Evolutionary conservation across 2,329 filamentous ascomycete species (phyloP), one percentile per base, ranked within the genome.

Genomic region (Emmonsiellopsis sp.): DNA sequence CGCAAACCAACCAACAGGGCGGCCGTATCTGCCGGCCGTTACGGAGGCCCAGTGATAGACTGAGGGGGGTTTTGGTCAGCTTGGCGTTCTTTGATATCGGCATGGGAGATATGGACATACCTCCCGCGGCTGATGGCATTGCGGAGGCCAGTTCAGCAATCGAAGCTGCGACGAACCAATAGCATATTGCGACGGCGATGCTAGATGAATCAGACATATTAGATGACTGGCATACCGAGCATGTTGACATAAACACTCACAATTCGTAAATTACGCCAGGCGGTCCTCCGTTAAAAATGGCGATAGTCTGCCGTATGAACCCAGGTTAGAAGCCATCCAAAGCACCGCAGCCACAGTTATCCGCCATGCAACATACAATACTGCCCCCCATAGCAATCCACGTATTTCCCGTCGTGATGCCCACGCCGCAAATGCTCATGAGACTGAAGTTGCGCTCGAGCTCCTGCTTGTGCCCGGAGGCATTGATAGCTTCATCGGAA

Each of bases 311-410:
- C 42, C 51, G 71, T 40, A 44, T 56, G 43, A 46, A 52, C 8
- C 56, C n/a, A 45, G 34, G 13, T 55, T 47, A 39, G 46, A 42
- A 54, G 36, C n/a, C 39, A 49, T 49, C 21, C 21, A 27, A 27
- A 27, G 3, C 21, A 27, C 34, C 37, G n/a, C 42, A 50, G 14
- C 14, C 11, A 40, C n/a, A 43, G 3, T 11, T 52, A 45, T 36
- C 42, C n/a, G 49, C 39, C 33, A 65, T 75, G 5, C 74, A 75
- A 46, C 82, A 71, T 4, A 76, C 77, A 40, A 85, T 74, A 51
- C 80, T 82, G 10, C 82, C 82, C 52, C 81, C 82, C 55, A 84
- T 69, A 5, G 81, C 80, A 52, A 82, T 76, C 82, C 82, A 86
- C 14, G 82, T 81, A 60, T 83, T 84, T 64, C 83, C 82, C 27